Conservation (phyloP, 306 rosid species). For the Gleditsia sinensis region DNA sequence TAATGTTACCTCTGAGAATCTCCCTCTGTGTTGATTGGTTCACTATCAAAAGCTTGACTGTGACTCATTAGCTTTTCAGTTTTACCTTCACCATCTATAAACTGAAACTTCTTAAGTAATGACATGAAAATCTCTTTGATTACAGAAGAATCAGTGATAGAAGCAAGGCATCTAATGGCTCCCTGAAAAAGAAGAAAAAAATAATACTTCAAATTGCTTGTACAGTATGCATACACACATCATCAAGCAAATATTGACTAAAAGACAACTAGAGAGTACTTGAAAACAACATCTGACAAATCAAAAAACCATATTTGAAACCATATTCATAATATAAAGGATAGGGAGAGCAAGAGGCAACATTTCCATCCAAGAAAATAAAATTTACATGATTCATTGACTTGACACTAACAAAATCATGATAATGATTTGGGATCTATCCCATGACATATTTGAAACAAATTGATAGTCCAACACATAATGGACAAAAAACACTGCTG, state of each 20-base stretch:
- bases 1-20: slow-evolving; percentile 57
- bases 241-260: slow-evolving; percentile 17
- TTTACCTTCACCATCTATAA: slow-evolving; percentile 48
- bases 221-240: not conserved
- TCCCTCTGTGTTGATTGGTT: slow-evolving; percentile 44
- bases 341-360: slow-evolving; percentile 18
- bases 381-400: not conserved
- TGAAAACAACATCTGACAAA: not conserved
- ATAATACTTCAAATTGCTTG: slow-evolving; percentile 8
- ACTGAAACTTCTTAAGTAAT: slow-evolving; percentile 55
- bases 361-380: not conserved
- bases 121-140: slow-evolving; percentile 56
- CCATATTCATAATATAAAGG: not conserved
- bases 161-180: slow-evolving; percentile 87
- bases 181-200: slow-evolving; percentile 52
- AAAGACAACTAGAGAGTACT: slow-evolving; percentile 9
- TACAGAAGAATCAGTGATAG: slow-evolving; percentile 70
- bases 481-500: not conserved
- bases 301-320: no score
- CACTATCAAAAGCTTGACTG: slow-evolving; percentile 34
- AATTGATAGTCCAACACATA: not conserved
- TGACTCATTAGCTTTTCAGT: slow-evolving; percentile 40
- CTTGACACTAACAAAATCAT: not conserved
- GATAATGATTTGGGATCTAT: not conserved
- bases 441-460: not conserved